Percentiles rank a stretch among this genome's conserved stretches.
phyloP scores from a whole-genome alignment of 2,329 filamentous ascomycete species.

The Aspergillus terreus region DNA sequence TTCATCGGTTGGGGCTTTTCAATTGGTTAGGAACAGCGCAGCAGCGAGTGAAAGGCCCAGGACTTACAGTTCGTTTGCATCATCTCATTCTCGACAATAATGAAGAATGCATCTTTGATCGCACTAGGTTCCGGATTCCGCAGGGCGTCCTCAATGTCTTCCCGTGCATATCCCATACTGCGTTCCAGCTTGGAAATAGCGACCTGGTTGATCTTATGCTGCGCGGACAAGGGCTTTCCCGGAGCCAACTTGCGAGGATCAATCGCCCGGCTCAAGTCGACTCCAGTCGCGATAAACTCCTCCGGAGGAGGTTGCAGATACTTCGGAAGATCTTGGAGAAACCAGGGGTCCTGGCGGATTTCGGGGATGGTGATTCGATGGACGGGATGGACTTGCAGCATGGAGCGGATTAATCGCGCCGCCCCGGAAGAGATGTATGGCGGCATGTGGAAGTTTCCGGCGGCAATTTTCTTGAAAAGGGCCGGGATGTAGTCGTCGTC shows the following conservation, averaged over 20 bases:
- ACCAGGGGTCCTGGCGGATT: conserved; percentile 92
- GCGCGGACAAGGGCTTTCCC: conserved; percentile 70
- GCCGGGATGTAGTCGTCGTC: conserved; percentile 98
- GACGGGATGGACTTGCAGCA: conserved; percentile 93
- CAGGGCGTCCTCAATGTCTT: conserved; percentile 91
- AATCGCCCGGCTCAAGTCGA: conserved; percentile 88
- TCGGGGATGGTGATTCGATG: conserved; percentile 91
- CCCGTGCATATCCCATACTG: conserved; percentile 95
- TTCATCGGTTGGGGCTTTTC: conserved; percentile 35
- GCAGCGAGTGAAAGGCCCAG: neutral
- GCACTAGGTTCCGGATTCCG: conserved; percentile 90
- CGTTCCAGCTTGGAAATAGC: conserved; percentile 95
- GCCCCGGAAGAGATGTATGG: conserved; percentile 86
- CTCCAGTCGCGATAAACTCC: conserved; percentile 90
- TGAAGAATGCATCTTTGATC: conserved; percentile 98
- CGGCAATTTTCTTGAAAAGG: conserved; percentile 95
- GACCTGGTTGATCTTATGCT: conserved; percentile 85
- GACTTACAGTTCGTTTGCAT: conserved; percentile 90
- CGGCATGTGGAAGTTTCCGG: conserved; percentile 88
- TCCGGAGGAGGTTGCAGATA: conserved; percentile 86
- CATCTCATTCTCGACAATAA: conserved; percentile 94
- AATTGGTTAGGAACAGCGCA: conserved; percentile 8
- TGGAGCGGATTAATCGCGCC: conserved; percentile 70
- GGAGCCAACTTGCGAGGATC: conserved; percentile 77
- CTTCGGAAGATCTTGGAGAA: conserved; percentile 75